Evolutionary conservation across 2,329 filamentous ascomycete genomes (phyloP), one percentile per base, ranked within the genome.

Genomic region (Hymenoscyphus linearis): DNA sequence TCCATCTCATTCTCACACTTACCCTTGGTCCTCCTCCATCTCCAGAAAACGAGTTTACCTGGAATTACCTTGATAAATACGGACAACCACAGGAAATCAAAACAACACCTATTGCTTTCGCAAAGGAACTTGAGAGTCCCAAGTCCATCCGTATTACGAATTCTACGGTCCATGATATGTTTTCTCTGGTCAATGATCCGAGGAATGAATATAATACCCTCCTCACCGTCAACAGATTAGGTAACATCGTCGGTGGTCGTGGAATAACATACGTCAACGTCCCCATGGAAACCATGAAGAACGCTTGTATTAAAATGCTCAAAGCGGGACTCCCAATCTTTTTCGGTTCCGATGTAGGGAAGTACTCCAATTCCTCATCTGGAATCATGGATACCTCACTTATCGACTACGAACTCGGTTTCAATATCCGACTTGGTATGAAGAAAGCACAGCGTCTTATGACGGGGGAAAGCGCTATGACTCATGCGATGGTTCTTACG

Each of bases 401-500:
- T 4, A 85, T 88, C 69, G 87, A 95, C 74, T 95, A 93, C 74
- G 83, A 89, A 68, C 82, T 96, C 1, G 91, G 90, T n/a, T 91
- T 96, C 75, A 90, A 92, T 69, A 81, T 91, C 63, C 81, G 80
- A 60, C 80, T 93, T 9, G 85, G 84, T 18, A 82, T 96, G 82
- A 84, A 78, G 69, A 96, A 96, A 76, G 88, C 88, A 0, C 83
- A 91, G 69, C 79, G 91, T 3, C 77, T 96, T 53, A 79, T 83
- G 68, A 87, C 87, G 0, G 86, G 89, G 12, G 91, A 96, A 76
- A 88, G 84, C 59, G 81, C 84, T 57, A 96, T 96, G 91, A 96
- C 91, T 0, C 92, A 96, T 70, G 92, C 92, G 4, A 96, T 96
- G 92, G 90, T 96, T 0, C 76, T 96, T 64, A 96, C 91, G 2